These are phyloP conservation scores for Xylariales sp. DNA, from an alignment of 2,329 filamentous ascomycete species.

Conservation along the genomic window DNA sequence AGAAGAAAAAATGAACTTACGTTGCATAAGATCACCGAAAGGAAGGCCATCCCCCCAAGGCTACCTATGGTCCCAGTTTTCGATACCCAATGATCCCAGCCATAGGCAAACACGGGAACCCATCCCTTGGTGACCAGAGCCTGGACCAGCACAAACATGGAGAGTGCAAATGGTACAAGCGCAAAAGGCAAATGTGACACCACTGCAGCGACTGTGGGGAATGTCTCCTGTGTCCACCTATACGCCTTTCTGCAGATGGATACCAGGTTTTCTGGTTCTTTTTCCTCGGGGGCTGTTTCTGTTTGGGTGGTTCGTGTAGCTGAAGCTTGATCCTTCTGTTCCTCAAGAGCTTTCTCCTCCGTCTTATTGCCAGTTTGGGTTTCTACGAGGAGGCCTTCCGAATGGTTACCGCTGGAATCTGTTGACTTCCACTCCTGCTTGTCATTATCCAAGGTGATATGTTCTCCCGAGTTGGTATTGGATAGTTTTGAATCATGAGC, in stretches of 20 bases:
- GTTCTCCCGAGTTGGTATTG: conserved; percentile 8
- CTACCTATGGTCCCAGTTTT: conserved; percentile 66
- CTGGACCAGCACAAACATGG: conserved; percentile 73
- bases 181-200: conserved; percentile 62
- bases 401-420: neutral
- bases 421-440: neutral
- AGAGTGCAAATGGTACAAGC: conserved; percentile 66
- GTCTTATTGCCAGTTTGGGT: neutral
- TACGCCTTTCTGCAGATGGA: conserved; percentile 43
- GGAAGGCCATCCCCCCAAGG: conserved; percentile 68
- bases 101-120: conserved; percentile 68
- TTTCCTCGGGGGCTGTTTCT: conserved; percentile 8
- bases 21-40: conserved; percentile 68
- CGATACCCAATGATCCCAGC: conserved; percentile 69
- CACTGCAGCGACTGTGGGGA: conserved; percentile 65
- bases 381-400: neutral
- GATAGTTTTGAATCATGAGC: neutral
- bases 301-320: neutral
- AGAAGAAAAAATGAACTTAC: conserved; percentile 41
- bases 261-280: conserved; percentile 43
- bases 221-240: conserved; percentile 63
- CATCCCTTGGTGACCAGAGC: conserved; percentile 69
- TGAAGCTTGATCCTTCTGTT: conserved; percentile 8
- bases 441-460: conserved; percentile 5
- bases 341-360: neutral